A percentile compares a stretch with the other conserved stretches of the same genome.
These are phyloP conservation scores for Obba rivulosa DNA, from an alignment of 768 basidiomycete genomes.

Conservation along the genomic window DNA sequence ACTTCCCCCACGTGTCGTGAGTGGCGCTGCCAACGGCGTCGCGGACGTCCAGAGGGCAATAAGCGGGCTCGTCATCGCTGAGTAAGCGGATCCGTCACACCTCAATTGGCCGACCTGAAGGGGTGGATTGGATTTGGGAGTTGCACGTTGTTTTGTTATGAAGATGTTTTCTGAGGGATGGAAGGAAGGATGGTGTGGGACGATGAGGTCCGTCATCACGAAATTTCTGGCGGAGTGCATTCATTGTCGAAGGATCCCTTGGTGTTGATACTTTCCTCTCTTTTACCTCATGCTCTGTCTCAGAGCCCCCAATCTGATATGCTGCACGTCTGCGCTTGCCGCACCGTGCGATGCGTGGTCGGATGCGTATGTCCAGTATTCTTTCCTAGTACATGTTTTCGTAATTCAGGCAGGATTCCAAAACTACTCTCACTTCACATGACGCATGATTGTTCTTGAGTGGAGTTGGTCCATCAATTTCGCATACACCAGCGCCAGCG, in stretches of 20 bases:
- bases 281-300: background rate
- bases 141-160: constrained; percentile 13
- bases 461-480: too few species aligned
- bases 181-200: too few species aligned
- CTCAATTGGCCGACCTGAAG: background rate
- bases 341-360: too few species aligned
- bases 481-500: too few species aligned
- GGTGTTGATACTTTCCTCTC: constrained; percentile 16
- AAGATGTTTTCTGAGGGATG: constrained; percentile 9
- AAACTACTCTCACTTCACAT: background rate
- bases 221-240: constrained; percentile 1
- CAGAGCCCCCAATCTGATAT: background rate
- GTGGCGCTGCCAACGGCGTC: constrained; percentile 48
- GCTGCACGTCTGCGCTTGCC: background rate
- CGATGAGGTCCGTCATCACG: background rate
- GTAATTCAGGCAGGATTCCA: too few species aligned
- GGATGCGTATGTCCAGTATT: too few species aligned
- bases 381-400: too few species aligned
- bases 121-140: constrained; percentile 6
- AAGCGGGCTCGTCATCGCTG: constrained; percentile 68
- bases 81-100: constrained; percentile 35
- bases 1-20: constrained; percentile 55
- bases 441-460: too few species aligned
- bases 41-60: constrained; percentile 71
- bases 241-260: constrained; percentile 9